A percentile compares a stretch with the other conserved stretches of the same genome.
Conservation (phyloP, 75 land plant genomes). For the Pseudotsuga menziesii region DNA sequence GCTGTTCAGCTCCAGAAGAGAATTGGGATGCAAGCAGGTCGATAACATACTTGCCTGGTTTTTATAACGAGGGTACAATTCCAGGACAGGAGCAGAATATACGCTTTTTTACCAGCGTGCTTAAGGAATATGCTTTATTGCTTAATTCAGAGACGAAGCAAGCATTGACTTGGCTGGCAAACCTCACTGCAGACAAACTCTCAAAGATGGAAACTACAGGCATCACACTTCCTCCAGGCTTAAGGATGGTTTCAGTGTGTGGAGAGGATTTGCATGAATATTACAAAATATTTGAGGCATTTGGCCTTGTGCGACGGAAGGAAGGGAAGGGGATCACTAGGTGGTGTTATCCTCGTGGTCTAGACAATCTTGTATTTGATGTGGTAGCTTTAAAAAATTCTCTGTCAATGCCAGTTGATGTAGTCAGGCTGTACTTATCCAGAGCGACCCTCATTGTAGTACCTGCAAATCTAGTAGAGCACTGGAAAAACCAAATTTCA, state of each 20-base stretch:
- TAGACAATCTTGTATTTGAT: conserved; percentile 69
- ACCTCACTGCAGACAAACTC: conserved; percentile 47
- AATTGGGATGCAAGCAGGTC: conserved; percentile 37
- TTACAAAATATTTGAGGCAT: conserved; percentile 57
- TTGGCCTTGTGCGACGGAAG: conserved; percentile 64
- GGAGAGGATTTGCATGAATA: conserved; percentile 28
- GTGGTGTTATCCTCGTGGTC: conserved; percentile 73
- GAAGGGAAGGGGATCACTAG: conserved; percentile 42
- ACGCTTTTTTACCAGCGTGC: conserved; percentile 61
- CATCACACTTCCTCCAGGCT: conserved; percentile 32
- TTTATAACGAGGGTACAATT: conserved; percentile 43
- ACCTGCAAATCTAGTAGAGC: conserved; percentile 88
- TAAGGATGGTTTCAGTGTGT: conserved; percentile 9
- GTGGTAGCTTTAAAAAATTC: conserved; percentile 61
- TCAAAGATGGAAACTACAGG: conserved; percentile 62
- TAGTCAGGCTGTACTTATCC: conserved; percentile 71
- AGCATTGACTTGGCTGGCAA: conserved; percentile 73
- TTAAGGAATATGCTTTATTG: conserved; percentile 52
- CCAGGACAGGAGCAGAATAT: conserved; percentile 63
- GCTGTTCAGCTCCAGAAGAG: conserved; percentile 76
- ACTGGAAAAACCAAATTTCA: conserved; percentile 85
- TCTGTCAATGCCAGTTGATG: conserved; percentile 68
- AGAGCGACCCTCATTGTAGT: conserved; percentile 87
- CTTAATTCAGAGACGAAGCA: conserved; percentile 52
- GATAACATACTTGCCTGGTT: conserved; percentile 73